Conservation (phyloP, 768 basidiomycete genomes). For the Lactarius sanguifluus region DNA sequence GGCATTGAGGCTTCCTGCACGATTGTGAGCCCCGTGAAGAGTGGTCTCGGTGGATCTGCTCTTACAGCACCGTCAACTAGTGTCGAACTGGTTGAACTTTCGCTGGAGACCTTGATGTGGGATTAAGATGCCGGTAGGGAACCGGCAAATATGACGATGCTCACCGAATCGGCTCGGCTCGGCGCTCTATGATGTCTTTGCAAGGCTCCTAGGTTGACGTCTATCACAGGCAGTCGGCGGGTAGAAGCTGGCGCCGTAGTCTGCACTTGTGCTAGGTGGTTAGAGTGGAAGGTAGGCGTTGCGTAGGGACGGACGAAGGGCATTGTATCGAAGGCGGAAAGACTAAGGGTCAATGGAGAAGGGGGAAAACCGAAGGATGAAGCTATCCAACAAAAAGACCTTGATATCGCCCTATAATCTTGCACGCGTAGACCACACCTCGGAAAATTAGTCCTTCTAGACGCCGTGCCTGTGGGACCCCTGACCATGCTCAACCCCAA, state of each 20-base stretch:
- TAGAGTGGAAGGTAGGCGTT: conserved; percentile 3
- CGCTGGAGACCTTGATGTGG: conserved; percentile 23
- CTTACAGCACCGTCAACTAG: conserved; percentile 27
- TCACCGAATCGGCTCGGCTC: conserved; percentile 29
- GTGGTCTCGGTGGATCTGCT: not conserved
- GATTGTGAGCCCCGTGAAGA: conserved; percentile 1
- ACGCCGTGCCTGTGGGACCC: conserved; percentile 9
- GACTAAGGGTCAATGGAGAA: conserved; percentile 10
- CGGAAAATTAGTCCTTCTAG: conserved; percentile 14
- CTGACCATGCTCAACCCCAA: conserved; percentile 17
- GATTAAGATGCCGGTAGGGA: conserved; percentile 1
- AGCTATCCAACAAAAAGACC: conserved; percentile 12
- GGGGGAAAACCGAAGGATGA: conserved; percentile 19
- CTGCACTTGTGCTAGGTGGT: conserved; percentile 4
- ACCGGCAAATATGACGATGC: conserved; percentile 1
- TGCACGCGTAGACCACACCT: conserved; percentile 24
- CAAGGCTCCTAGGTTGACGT: conserved; percentile 17
- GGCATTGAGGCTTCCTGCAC: conserved; percentile 18
- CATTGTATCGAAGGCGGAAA: conserved; percentile 5
- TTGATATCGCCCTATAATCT: conserved; percentile 21
- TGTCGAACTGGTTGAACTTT: conserved; percentile 27
- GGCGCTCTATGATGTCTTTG: conserved; percentile 21
- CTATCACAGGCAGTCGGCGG: conserved; percentile 22
- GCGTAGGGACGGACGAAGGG: conserved; percentile 10
- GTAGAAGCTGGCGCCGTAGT: conserved; percentile 4